Conservation (phyloP, 257 asterid species). For the Marsdenia floribunda region DNA sequence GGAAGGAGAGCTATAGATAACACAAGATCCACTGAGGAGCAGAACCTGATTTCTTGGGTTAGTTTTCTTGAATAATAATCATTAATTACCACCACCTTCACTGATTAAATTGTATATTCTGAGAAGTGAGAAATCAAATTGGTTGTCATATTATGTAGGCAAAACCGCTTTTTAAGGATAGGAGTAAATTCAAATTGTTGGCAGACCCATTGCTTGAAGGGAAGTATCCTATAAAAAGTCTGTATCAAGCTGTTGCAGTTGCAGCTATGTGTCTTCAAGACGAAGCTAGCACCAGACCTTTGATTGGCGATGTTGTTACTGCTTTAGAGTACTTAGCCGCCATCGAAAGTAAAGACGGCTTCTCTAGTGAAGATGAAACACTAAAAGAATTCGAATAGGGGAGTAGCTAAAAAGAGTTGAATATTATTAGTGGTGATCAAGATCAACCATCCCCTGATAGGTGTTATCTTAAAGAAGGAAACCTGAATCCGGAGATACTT, state of each 20-base stretch:
- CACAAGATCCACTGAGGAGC: conserved; percentile 34
- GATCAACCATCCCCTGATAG: neutral
- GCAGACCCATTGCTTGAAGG: conserved; percentile 42
- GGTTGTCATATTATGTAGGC: conserved; percentile 19
- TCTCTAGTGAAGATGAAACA: conserved; percentile 19
- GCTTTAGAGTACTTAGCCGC: conserved; percentile 40
- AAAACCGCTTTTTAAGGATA: conserved; percentile 35
- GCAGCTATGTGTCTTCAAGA: conserved; percentile 54
- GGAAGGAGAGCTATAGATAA: conserved; percentile 48
- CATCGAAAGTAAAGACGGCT: conserved; percentile 9
- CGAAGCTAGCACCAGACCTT: conserved; percentile 37
- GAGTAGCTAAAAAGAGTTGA: neutral
- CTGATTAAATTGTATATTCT: neutral
- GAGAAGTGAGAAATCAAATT: neutral
- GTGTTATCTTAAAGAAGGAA: no score
- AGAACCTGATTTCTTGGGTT: conserved; percentile 40
- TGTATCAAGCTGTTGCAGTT: conserved; percentile 37
- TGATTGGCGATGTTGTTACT: conserved; percentile 39
- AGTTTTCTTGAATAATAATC: conserved; percentile 13
- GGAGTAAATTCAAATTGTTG: conserved; percentile 22
- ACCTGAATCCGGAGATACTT: neutral
- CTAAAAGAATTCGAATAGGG: neutral
- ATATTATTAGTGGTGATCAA: neutral
- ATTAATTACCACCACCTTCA: neutral
- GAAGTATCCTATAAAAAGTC: conserved; percentile 27